phyloP scores from a whole-genome alignment of 2,329 filamentous ascomycete genomes.

The Diaporthe amygdali region DNA sequence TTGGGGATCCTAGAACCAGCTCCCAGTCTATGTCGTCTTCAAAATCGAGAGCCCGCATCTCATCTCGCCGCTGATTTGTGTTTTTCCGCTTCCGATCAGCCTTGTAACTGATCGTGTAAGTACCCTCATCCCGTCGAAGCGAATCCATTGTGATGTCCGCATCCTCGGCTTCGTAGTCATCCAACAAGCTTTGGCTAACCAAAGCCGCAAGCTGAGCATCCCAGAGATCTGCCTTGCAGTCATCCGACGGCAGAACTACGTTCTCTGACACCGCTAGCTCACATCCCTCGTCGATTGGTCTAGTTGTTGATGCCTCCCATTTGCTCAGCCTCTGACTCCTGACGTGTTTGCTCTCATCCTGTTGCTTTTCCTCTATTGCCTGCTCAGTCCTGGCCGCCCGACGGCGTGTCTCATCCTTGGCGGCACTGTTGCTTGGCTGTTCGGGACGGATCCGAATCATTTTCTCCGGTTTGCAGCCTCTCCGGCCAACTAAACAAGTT shows the following conservation, averaged over 20 bases:
- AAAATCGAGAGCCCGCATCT: no score
- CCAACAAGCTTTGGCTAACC: neutral
- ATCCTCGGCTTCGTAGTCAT: neutral
- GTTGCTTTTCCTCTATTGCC: neutral
- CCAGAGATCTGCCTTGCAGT: neutral
- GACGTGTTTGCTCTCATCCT: neutral
- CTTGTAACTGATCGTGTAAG: neutral
- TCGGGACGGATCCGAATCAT: neutral
- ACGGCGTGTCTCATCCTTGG: neutral
- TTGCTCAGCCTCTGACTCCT: neutral
- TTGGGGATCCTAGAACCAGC: neutral
- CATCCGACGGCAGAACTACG: neutral
- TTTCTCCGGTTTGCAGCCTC: neutral
- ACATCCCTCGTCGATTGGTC: neutral
- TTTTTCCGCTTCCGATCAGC: neutral
- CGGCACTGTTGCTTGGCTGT: neutral
- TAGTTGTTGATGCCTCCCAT: neutral
- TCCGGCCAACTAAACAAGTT: neutral
- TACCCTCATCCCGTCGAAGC: neutral
- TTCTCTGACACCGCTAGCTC: neutral
- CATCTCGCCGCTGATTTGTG: neutral
- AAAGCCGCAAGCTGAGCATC: neutral
- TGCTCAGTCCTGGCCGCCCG: neutral
- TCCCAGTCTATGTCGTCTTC: neutral
- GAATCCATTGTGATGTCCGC: neutral